Base-by-base conservation (phyloP, 73 alveolate genomes). In the Durusdinium trenchii region DNA sequence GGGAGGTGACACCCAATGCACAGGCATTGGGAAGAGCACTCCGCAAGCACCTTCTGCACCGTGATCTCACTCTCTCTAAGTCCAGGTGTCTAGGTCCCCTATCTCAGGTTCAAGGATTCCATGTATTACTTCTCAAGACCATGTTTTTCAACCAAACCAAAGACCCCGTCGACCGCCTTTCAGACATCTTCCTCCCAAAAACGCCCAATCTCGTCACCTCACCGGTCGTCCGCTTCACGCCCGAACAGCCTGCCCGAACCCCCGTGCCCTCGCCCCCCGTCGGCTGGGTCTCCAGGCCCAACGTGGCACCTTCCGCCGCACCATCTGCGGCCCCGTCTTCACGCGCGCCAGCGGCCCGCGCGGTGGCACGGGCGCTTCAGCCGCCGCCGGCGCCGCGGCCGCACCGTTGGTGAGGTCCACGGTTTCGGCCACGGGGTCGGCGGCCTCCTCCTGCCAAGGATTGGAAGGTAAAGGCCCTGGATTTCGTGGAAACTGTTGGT, bases 291-390 rank as follows among this genome's bases (percentile, higher is more conserved):
- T 23, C 94, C 94, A 40, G n/a, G n/a, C 94, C 94, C 94, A 84
- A n/a, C 94, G 40, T 45, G 94, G 94, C 76, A 84, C 94, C 76
- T 84, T 84, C 48, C 94, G 73, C 76, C 94, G 51, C 94, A 84
- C 94, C 94, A 84, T 84, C 94, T 84, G 94, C 75, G 94, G 94
- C 52, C 94, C 94, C 76, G 94, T 84, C 94, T 84, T 84, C 94
- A 84, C 94, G 76, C 76, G 94, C 76, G 51, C 52, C 78, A 51
- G 18, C 71, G 76, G 52, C 69, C 36, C 42, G 28, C 76, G 75
- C 32, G 51, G 51, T 26, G 51, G 51, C 64, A 12, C 64, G 28
- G 64, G 28, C 64, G 9, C 20, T 54, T 9, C 28, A 12, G 64
- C 64, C 35, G 51, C 35, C 78, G 94, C 73, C 50, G 91, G 71